Conservation (phyloP, 2,329 filamentous ascomycete species). For the Colletotrichum cereale region DNA sequence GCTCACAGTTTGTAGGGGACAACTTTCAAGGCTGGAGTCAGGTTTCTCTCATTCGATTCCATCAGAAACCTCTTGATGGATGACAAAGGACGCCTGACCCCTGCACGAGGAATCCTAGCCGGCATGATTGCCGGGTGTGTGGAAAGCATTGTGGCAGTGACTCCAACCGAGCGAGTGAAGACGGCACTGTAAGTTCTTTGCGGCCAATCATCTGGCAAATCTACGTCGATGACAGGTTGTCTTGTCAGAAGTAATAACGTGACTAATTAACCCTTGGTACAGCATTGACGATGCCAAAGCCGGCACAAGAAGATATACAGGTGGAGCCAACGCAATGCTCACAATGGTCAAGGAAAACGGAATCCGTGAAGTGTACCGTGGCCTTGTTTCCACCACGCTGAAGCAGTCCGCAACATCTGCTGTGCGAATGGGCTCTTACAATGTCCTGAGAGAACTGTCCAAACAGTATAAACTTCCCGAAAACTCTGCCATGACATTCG, state of each 20-base stretch:
- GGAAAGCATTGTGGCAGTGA: conserved; percentile 74
- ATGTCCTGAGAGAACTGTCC: conserved; percentile 55
- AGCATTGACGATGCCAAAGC: conserved; percentile 54
- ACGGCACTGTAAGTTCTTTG: conserved; percentile 63
- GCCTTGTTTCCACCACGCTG: conserved; percentile 58
- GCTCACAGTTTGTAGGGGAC: conserved; percentile 57
- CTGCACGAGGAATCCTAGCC: conserved; percentile 68
- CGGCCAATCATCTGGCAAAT: neutral
- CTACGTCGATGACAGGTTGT: neutral
- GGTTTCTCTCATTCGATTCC: conserved; percentile 75
- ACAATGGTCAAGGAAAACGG: conserved; percentile 55
- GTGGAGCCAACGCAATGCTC: conserved; percentile 49
- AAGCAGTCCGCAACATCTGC: conserved; percentile 63
- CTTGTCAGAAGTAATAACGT: neutral
- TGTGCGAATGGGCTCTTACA: conserved; percentile 63
- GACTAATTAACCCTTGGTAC: neutral
- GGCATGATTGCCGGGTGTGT: conserved; percentile 74
- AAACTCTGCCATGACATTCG: conserved; percentile 63
- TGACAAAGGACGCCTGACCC: conserved; percentile 68
- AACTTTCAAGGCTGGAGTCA: conserved; percentile 73
- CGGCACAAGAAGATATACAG: conserved; percentile 45
- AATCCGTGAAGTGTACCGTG: conserved; percentile 57
- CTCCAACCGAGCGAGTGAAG: conserved; percentile 76
- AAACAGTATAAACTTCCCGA: conserved; percentile 41
- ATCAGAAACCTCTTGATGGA: conserved; percentile 70